Evolutionary conservation across 2,329 filamentous ascomycete genomes (phyloP).

Genomic region (Fusarium sp.): DNA sequence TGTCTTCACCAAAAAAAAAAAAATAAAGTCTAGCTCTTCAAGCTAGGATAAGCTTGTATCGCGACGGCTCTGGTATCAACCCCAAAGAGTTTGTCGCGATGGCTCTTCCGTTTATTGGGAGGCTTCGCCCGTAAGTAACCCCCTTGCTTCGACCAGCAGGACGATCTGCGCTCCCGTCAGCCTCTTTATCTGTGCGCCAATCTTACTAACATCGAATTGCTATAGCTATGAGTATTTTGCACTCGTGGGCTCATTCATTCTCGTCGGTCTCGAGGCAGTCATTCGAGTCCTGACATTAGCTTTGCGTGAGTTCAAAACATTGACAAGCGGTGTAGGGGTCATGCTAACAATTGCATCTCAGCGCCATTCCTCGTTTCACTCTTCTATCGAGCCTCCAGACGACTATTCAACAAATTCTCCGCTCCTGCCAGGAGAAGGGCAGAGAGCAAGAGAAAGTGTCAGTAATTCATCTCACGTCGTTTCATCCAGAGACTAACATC

Average conservation of each 20-base stretch:
- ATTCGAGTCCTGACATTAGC: slow-evolving; percentile 89
- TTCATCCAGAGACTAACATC: slow-evolving; percentile 62
- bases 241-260: slow-evolving; percentile 82
- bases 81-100: slow-evolving; percentile 49
- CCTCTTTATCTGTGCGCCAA: slow-evolving; percentile 11
- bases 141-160: slow-evolving; percentile 8
- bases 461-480: slow-evolving; percentile 48
- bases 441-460: slow-evolving; percentile 74
- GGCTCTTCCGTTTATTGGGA: slow-evolving; percentile 65
- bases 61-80: slow-evolving; percentile 10
- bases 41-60: slow-evolving; percentile 14
- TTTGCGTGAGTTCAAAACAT: slow-evolving; percentile 70
- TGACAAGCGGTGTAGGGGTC: slow-evolving; percentile 21
- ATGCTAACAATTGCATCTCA: slow-evolving; percentile 50
- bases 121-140: slow-evolving; percentile 61
- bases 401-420: slow-evolving; percentile 82
- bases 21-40: slow-evolving; percentile 5
- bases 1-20: slow-evolving; percentile 8
- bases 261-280: slow-evolving; percentile 84
- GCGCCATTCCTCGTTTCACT: slow-evolving; percentile 83
- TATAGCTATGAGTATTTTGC: slow-evolving; percentile 85
- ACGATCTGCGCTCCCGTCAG: slow-evolving; percentile 13
- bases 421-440: slow-evolving; percentile 75
- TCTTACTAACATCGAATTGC: slow-evolving; percentile 28
- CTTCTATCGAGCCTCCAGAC: slow-evolving; percentile 84